These are phyloP conservation scores for Solanum rostratum DNA, from an alignment of 257 asterid species.

Conservation along the genomic window DNA sequence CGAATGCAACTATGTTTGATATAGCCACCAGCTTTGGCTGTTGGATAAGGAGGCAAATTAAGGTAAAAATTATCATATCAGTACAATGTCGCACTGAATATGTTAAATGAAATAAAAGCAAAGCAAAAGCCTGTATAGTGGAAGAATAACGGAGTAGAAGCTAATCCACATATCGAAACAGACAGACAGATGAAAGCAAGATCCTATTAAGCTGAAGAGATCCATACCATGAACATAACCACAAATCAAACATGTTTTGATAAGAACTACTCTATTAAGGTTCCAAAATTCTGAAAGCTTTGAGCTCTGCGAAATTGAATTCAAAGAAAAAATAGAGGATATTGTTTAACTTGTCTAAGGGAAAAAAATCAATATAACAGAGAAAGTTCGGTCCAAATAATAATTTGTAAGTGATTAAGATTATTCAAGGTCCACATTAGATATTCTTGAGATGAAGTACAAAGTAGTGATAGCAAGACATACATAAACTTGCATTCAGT, in stretches of 20 bases:
- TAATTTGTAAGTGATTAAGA: neutral
- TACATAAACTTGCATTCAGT: neutral
- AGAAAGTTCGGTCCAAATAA: neutral
- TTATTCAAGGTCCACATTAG: neutral
- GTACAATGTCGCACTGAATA: neutral
- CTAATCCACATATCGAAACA: neutral
- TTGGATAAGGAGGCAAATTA: neutral
- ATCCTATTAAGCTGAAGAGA: neutral
- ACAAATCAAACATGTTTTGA: neutral
- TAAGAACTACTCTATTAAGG: neutral
- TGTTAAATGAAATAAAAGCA: neutral
- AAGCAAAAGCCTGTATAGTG: neutral
- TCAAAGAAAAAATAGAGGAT: neutral
- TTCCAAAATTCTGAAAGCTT: neutral
- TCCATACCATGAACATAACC: neutral
- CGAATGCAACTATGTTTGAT: constrained; percentile 57
- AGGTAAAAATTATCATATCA: neutral
- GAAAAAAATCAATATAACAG: neutral
- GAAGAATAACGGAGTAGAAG: neutral
- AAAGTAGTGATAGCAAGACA: neutral
- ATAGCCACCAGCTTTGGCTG: constrained; percentile 87
- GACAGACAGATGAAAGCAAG: neutral
- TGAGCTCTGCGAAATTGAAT: neutral
- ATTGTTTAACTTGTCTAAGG: neutral
- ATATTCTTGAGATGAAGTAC: neutral